These are phyloP conservation scores for Sclerospora graminicola DNA, from an alignment of 352 stramenopile genomes.

Conservation along the genomic window DNA sequence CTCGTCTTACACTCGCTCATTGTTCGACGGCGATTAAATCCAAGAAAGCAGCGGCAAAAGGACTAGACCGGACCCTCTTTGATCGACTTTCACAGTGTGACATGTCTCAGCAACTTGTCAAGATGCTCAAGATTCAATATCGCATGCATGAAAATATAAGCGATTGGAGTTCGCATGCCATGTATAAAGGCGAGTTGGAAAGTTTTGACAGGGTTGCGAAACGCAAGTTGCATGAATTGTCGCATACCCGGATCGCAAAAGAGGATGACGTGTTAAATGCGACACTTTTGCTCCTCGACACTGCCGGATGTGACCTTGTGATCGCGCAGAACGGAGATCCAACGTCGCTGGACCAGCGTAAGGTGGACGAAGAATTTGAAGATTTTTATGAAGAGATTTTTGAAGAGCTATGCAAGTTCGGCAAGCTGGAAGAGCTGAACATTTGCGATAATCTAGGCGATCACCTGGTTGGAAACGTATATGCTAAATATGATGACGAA, in stretches of 20 bases:
- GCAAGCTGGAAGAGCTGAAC: too few species aligned
- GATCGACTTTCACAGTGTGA: slow-evolving; percentile 85
- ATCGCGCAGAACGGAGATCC: too few species aligned
- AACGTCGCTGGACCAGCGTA: too few species aligned
- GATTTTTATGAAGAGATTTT: too few species aligned
- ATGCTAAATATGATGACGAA: too few species aligned
- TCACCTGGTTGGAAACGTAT: too few species aligned
- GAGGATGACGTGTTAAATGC: slow-evolving; percentile 59
- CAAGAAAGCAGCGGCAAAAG: slow-evolving; percentile 51
- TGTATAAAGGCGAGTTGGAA: slow-evolving; percentile 88
- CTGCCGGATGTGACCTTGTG: slow-evolving; percentile 85
- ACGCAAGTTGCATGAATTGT: slow-evolving; percentile 73
- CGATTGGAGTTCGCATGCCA: slow-evolving; percentile 90
- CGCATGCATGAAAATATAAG: slow-evolving; percentile 95
- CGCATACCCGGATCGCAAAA: slow-evolving; percentile 40
- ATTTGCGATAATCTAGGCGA: too few species aligned
- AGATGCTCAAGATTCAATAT: slow-evolving; percentile 96
- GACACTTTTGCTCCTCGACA: slow-evolving; percentile 91
- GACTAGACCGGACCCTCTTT: slow-evolving; percentile 92
- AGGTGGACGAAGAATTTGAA: too few species aligned
- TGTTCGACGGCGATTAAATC: slow-evolving; percentile 87
- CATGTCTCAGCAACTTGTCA: slow-evolving; percentile 44
- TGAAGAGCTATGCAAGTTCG: too few species aligned
- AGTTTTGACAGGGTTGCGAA: slow-evolving; percentile 68
- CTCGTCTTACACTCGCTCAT: slow-evolving; percentile 27